phyloP scores from a whole-genome alignment of 345 rosid genomes.

The Barbarea vulgaris region DNA sequence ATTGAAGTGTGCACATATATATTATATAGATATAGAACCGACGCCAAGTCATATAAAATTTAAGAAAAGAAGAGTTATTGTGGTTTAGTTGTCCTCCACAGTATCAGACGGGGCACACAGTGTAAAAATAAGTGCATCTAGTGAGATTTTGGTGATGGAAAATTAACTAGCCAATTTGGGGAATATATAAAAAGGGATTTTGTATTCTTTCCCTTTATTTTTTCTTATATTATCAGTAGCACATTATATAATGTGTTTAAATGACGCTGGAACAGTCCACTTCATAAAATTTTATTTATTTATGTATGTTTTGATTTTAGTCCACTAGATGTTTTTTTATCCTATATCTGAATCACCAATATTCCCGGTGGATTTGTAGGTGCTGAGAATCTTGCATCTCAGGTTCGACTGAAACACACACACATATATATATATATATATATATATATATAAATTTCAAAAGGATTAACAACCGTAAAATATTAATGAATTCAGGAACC shows the following conservation, averaged over 20 bases:
- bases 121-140: conserved; percentile 21
- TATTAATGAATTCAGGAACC: background rate
- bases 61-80: conserved; percentile 8
- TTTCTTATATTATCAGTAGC: background rate
- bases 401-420: background rate
- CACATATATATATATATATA: background rate
- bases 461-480: background rate
- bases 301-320: conserved; percentile 6
- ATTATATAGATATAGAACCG: background rate
- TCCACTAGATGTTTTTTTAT: conserved; percentile 30
- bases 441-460: background rate
- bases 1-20: background rate
- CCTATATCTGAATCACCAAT: conserved; percentile 16
- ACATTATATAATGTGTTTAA: conserved; percentile 13
- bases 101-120: conserved; percentile 18
- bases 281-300: conserved; percentile 6
- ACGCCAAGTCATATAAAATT: background rate
- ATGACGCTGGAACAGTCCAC: conserved; percentile 35
- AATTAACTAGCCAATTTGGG: conserved; percentile 22
- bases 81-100: conserved; percentile 40
- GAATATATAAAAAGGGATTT: conserved; percentile 1
- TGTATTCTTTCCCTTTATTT: conserved; percentile 4
- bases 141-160: conserved; percentile 35
- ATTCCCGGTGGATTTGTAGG: conserved; percentile 38
- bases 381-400: conserved; percentile 30